These are phyloP conservation scores for Inga laurina DNA, from an alignment of 306 rosid genomes.

Conservation along the genomic window DNA sequence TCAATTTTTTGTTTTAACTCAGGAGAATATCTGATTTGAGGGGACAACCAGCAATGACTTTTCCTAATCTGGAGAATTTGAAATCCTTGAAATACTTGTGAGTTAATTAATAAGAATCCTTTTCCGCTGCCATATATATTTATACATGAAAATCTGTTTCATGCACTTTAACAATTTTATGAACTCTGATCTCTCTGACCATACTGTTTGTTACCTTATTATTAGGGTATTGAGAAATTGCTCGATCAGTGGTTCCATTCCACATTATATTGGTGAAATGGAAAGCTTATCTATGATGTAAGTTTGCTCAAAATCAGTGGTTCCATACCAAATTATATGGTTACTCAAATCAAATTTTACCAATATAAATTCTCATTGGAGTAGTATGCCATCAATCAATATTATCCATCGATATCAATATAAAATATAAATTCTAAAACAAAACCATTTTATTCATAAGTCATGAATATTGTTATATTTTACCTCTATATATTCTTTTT, in stretches of 20 bases:
- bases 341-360: not conserved
- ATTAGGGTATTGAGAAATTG: conserved; percentile 81
- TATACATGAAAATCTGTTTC: not conserved
- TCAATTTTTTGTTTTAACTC: not conserved
- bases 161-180: not conserved
- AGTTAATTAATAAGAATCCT: conserved; percentile 44
- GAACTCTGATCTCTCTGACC: not conserved
- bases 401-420: not conserved
- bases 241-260: conserved; percentile 56
- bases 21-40: conserved; percentile 10
- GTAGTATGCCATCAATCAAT: not conserved
- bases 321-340: too few relatives aligned
- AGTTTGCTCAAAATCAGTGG: too few relatives aligned
- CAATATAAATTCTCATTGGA: not conserved
- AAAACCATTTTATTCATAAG: not conserved
- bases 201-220: conserved; percentile 6
- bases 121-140: not conserved
- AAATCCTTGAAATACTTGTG: conserved; percentile 39
- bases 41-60: conserved; percentile 21
- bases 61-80: conserved; percentile 47
- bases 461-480: not conserved
- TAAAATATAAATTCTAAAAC: not conserved
- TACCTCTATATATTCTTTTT: not conserved
- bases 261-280: conserved; percentile 41
- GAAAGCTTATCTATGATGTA: not conserved